Evolutionary conservation across 2,329 filamentous ascomycete species (phyloP), one percentile per base, ranked within the genome.

Genomic region (Fusarium guadeloupense): DNA sequence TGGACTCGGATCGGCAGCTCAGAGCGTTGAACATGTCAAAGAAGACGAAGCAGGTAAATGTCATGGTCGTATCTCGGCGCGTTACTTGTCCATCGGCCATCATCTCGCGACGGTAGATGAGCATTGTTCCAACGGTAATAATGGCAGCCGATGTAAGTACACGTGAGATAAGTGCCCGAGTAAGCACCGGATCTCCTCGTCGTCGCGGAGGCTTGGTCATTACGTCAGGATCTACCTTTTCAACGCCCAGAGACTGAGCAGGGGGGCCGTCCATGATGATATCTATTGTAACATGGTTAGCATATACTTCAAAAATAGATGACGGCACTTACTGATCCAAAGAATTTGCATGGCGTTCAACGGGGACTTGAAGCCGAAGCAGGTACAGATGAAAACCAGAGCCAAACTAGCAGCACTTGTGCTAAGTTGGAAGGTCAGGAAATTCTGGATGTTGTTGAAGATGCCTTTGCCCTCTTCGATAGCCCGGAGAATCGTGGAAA

Each of bases 11-110:
- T 41, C 95, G 91, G 77, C 95, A 99, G 14, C 92, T 89, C 19
- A 99, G 82, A 2, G 95, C 95, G 76, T 99, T 98, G 82, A 98
- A 97, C 95, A 99, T 99, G 81, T 99, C 95, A 76, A 98, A 99
- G 48, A 99, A 85, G 39, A 99, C 95, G 73, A 99, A 99, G 77
- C 93, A 97, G 6, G 95, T 99, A 74, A 99, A 99, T 0, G 95
- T 98, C 91, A 99, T 97, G 63, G 95, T 99, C 2, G 95, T 99
- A 77, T 99, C 95, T 68, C 96, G 92, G 43, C 92, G 91, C 1
- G 89, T 96, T 55, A 98, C 91, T 54, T 89, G 81, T 50, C 92
- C 89, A 72, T 96, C 92, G 20, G 86, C 83, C 42, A 89, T 81
- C 91, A 99, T 97, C 79, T 98, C 94, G 72, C 88, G 90, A 66